Evolutionary conservation across 2,329 filamentous ascomycete species (phyloP), one percentile per base, ranked within the genome.

Genomic region (Didymella sp.): DNA sequence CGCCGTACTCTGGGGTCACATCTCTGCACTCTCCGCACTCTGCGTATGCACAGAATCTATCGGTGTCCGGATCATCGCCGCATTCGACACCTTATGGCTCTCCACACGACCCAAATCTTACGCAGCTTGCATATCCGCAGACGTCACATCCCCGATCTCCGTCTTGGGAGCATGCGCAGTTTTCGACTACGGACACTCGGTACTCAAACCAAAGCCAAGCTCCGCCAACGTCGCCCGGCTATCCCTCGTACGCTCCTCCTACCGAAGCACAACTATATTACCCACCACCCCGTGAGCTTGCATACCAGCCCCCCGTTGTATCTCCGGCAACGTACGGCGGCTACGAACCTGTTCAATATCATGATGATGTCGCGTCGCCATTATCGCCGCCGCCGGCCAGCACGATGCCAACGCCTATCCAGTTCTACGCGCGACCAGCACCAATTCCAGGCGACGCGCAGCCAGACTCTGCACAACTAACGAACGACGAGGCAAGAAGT

Each of bases 391-490:
- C 60, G 27, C 54, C 48, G 2, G 48, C 15, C 38, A 57, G 54
- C 43, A 52, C 54, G 13, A 57, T 57, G 48, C 42, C 62, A 13
- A 75, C 73, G 13, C 73, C 73, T 3, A 73, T 73, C 15, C 73
- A 75, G 12, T 76, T 75, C 44, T 76, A 76, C 52, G 68, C 67
- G 4, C 70, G 72, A 50, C 67, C 70, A 19, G 56, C 66, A 15
- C 57, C 60, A 9, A 11, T 41, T 15, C 28, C 28, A 28, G 33
- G 45, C 15, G 22, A 37, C 22, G 28, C 21, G 15, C 28, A 42
- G 13, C 11, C 25, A 15, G 33, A 19, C 9, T 37, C 50, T 27
- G 22, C 33, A 42, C 55, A 45, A 22, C 9, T 37, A 19, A 9
- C 21, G 17, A 28, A 25, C 19, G 33, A 53, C 1, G 21, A 45